Base-by-base conservation (phyloP, 116 monocot species). In the Trichopus zeylanicus region DNA sequence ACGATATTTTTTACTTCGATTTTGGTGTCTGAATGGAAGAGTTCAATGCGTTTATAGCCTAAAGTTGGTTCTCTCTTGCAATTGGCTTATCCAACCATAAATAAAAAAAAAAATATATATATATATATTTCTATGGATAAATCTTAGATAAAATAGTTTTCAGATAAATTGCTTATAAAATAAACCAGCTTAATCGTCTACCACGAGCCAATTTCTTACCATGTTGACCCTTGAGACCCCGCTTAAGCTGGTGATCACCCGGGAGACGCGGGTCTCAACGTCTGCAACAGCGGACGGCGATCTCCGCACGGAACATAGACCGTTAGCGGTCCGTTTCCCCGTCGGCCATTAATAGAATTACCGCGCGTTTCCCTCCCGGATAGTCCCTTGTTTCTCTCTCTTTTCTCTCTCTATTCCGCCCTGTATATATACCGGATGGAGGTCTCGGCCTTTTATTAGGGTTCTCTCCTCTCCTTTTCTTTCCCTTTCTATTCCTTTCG, bases 361-460 rank as follows among this genome's bases (percentile, higher is more conserved):
- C 21, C 8, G 5, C 23, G 0, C 49, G 49, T 49, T 49, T 49
- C 49, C 30, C 48, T n/a, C 39, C 30, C 16, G 13, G 7, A 18
- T 16, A 26, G 39, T 60, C 26, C 3, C 11, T 26, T 7, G 16
- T 27, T 2, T 37, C 42, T 18, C 60, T 42, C 37, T 24, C 26
- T 60, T n/a, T 42, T 60, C 39, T 60, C 25, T 60, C 60, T 60
- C 39, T 42, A 19, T 32, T 32, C 39, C 13, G 34, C 5, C 6
- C 28, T 49, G 26, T 48, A 31, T 64, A 52, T 52, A 42, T 24
- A 59, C 25, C 5, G 25, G 26, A 59, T 11, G 16, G 38, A 38
- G 42, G 38, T 25, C 27, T 59, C 25, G 25, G n/a, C 29, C 5
- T 64, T 24, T 16, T 10, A 51, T 51, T 2, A 16, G 19, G 7